Evolutionary conservation across 2,329 filamentous ascomycete species (phyloP).

Genomic region (Alternaria triticimaculans): DNA sequence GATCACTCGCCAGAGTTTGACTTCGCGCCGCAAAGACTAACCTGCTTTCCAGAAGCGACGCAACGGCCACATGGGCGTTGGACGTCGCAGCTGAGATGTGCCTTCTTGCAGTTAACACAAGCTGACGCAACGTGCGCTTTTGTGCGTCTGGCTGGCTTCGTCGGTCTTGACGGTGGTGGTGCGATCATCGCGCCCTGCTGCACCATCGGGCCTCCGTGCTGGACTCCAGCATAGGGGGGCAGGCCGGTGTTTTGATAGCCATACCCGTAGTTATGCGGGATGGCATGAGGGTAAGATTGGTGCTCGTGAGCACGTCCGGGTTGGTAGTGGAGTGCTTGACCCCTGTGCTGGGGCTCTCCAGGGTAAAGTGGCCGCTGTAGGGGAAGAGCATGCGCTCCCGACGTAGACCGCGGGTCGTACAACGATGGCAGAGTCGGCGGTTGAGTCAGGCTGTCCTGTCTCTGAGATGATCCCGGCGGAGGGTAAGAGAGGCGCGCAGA

Average conservation of each 20-base stretch:
- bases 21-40: slow-evolving; percentile 39
- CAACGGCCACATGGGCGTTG: slow-evolving; percentile 81
- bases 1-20: not conserved
- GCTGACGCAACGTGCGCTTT: slow-evolving; percentile 85
- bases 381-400: slow-evolving; percentile 22
- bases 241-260: slow-evolving; percentile 33
- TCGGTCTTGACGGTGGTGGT: slow-evolving; percentile 38
- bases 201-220: slow-evolving; percentile 38
- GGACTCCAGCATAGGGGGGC: slow-evolving; percentile 34
- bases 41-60: slow-evolving; percentile 74
- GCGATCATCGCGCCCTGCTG: slow-evolving; percentile 43
- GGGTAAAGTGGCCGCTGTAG: slow-evolving; percentile 41
- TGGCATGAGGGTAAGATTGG: slow-evolving; percentile 32
- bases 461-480: slow-evolving; percentile 30
- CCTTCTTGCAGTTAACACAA: slow-evolving; percentile 84
- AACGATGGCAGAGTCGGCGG: slow-evolving; percentile 33
- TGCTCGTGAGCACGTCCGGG: slow-evolving; percentile 32
- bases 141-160: slow-evolving; percentile 55
- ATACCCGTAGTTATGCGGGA: slow-evolving; percentile 39
- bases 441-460: slow-evolving; percentile 32
- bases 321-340: slow-evolving; percentile 35
- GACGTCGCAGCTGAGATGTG: slow-evolving; percentile 72
- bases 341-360: slow-evolving; percentile 34
- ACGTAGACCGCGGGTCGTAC: slow-evolving; percentile 34
- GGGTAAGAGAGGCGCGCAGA: slow-evolving; percentile 38